A percentile compares a stretch with the other conserved stretches of the same genome.
These are phyloP conservation scores for Carex myosuroides DNA, from an alignment of 176 grass and related monocot genomes.

Conservation along the genomic window DNA sequence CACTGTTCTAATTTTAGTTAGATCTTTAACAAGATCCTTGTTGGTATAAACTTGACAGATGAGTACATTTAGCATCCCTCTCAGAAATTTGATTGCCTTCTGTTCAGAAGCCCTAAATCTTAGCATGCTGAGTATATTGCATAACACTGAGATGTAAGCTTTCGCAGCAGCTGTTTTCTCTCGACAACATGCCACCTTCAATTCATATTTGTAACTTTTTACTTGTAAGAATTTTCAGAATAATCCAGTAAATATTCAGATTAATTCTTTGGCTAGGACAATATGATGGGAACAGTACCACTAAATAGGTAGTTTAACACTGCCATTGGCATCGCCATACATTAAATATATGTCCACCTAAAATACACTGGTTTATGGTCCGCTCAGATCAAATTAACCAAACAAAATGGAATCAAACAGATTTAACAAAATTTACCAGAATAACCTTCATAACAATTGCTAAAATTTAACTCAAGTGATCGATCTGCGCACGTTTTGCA, in stretches of 20 bases:
- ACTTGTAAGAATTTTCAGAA: too few species aligned
- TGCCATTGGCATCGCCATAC: too few species aligned
- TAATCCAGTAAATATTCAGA: neutral
- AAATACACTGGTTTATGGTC: too few species aligned
- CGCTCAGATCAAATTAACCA: too few species aligned
- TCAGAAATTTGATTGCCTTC: conserved; percentile 80
- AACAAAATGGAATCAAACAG: neutral
- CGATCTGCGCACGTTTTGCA: too few species aligned
- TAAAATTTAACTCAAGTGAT: neutral
- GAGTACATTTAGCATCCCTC: conserved; percentile 48
- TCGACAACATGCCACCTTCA: conserved; percentile 54
- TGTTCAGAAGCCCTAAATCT: conserved; percentile 69
- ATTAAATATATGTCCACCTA: too few species aligned
- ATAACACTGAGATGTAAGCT: conserved; percentile 63
- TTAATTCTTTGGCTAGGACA: neutral
- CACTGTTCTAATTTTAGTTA: conserved; percentile 53
- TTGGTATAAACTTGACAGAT: conserved; percentile 33
- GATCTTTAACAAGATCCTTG: conserved; percentile 63
- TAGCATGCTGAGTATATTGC: conserved; percentile 45
- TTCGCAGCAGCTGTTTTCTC: conserved; percentile 67
- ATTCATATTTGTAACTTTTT: neutral
- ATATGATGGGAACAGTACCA: neutral
- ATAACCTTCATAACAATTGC: neutral
- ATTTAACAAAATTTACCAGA: neutral
- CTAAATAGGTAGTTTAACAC: neutral